phyloP scores from a whole-genome alignment of 2,329 filamentous ascomycete genomes.

The Paecilomyces niveus region DNA sequence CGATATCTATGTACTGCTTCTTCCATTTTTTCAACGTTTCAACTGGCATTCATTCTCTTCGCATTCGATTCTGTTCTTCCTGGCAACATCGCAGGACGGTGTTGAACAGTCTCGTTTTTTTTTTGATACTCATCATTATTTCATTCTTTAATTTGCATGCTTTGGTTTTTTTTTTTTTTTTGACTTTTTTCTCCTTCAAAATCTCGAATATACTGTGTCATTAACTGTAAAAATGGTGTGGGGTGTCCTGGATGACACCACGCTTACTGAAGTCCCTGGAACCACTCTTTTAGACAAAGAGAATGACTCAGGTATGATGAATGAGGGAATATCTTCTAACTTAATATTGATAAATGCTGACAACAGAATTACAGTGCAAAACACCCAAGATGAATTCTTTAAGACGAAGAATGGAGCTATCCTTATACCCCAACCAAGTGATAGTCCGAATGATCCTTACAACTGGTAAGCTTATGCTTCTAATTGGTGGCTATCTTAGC shows the following conservation, averaged over 20 bases:
- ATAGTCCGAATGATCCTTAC: slow-evolving; percentile 11
- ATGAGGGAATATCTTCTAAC: neutral
- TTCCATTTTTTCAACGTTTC: neutral
- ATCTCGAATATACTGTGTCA: neutral
- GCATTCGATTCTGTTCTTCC: neutral
- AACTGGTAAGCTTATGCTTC: slow-evolving; percentile 19
- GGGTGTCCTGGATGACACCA: slow-evolving; percentile 20
- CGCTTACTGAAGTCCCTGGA: slow-evolving; percentile 18
- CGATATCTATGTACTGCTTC: neutral
- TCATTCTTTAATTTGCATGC: slow-evolving; percentile 4
- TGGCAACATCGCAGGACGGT: neutral
- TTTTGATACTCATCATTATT: neutral
- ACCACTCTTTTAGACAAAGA: slow-evolving; percentile 7
- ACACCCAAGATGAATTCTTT: slow-evolving; percentile 11
- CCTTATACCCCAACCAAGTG: slow-evolving; percentile 11
- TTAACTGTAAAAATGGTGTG: slow-evolving; percentile 12
- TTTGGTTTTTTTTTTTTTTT: slow-evolving; percentile 4
- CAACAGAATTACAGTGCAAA: neutral
- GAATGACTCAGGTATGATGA: neutral
- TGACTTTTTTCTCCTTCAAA: neutral
- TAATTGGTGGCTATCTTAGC: neutral
- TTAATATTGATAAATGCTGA: neutral
- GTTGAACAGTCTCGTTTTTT: neutral
- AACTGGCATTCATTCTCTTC: neutral
- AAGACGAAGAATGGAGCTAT: slow-evolving; percentile 24